Evolutionary conservation across 805 yeast genomes (phyloP).

Genomic region (Peterozyma xylosa): DNA sequence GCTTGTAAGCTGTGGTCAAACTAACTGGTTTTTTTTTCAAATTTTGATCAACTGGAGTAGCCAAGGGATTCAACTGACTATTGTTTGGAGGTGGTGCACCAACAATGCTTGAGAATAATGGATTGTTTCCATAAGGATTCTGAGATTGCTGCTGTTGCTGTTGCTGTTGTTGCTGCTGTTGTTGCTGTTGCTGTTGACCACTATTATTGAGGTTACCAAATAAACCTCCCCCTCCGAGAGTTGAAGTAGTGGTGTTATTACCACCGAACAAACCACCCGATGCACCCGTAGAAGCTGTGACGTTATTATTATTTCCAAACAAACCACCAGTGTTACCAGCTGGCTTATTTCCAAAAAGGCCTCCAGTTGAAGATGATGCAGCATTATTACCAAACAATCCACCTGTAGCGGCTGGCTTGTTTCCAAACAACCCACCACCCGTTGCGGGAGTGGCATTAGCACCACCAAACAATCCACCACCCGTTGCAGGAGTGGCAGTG

Average conservation of each 20-base stretch:
- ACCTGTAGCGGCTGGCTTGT: constrained; percentile 9
- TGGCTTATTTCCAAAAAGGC: constrained; percentile 18
- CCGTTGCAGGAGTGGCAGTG: constrained; percentile 11
- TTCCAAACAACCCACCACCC: constrained; percentile 13
- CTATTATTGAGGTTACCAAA: constrained; percentile 23
- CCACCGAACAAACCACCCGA: constrained; percentile 16
- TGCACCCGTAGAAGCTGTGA: not conserved
- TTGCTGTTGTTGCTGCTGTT: constrained; percentile 20
- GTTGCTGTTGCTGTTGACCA: constrained; percentile 13
- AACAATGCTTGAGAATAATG: constrained; percentile 41
- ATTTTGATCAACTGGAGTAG: constrained; percentile 27
- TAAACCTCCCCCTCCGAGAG: constrained; percentile 17
- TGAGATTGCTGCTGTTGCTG: constrained; percentile 18
- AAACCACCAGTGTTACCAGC: constrained; percentile 16
- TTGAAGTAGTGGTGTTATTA: constrained; percentile 5
- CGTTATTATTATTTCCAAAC: constrained; percentile 16
- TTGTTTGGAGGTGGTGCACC: constrained; percentile 20
- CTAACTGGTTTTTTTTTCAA: constrained; percentile 50
- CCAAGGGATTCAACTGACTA: constrained; percentile 25
- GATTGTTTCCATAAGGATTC: constrained; percentile 77
- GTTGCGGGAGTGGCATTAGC: constrained; percentile 8
- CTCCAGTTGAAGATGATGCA: constrained; percentile 13
- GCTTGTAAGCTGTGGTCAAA: constrained; percentile 51
- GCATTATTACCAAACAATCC: constrained; percentile 31
- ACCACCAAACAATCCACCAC: constrained; percentile 29